Evolutionary conservation across 768 basidiomycete species (phyloP), one percentile per base, ranked within the genome.

Genomic region (Leccinum subgranulosum): DNA sequence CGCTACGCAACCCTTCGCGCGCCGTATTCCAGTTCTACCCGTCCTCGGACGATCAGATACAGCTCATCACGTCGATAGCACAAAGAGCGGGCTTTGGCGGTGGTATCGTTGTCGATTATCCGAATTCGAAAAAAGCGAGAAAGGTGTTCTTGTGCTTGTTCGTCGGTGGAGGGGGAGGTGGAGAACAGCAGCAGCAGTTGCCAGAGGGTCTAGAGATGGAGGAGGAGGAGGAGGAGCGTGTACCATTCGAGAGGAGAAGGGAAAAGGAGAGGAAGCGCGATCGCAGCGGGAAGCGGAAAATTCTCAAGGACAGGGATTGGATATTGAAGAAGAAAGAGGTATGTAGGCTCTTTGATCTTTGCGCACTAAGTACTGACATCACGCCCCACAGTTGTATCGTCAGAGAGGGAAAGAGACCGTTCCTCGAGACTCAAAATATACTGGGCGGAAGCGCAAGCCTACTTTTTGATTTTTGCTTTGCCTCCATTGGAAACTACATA

Each of bases 11-110:
- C 69, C 92, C 92, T 11, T 88, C 92, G 0, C 83, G 94, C 31
- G 94, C 90, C 3, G 79, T 94, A 21, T 81, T 94, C 60, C 94
- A 97, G 69, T 98, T 99, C 73, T 99, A 99, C 72, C 97, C 97
- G 8, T 88, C 92, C 1, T 92, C 91, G 6, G 97, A 99, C 74
- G 94, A 98, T 68, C 97, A 99, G 75, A 88, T 98, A 65, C 91
- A 92, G 64, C 83, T 99, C 55, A 94, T 98, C 66, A 96, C 95
- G 7, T 87, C 87, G 2, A 87, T 87, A 61, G 97, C 97, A 3
- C 93, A 94, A 67, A 88, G 86, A 65, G 94, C 96, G 7, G 97
- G 97, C 2, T 99, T 99, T 71, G 94, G 94, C 4, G 97, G 97
- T 53, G 97, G 97, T 59, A 74, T 99, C 34, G 90, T 98, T 23